These are phyloP conservation scores for Aphanomyces cochlioides DNA, from an alignment of 352 stramenopile species.

Conservation along the genomic window DNA sequence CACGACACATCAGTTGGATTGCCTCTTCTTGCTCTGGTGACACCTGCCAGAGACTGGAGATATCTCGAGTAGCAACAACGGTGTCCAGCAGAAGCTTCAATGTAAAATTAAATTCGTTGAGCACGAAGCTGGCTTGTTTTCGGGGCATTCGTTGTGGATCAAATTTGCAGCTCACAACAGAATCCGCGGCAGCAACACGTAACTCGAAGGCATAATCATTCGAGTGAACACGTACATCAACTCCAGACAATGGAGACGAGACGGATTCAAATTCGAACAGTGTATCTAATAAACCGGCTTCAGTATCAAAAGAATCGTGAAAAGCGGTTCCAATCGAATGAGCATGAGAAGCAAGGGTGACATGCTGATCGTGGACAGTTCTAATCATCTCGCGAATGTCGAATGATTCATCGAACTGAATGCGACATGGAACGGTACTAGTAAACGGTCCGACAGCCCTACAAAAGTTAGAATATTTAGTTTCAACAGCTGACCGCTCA, in stretches of 20 bases:
- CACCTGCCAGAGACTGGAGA: background rate
- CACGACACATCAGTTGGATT: background rate
- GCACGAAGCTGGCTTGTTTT: background rate
- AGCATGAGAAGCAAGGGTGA: too few relatives aligned
- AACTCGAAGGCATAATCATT: too few relatives aligned
- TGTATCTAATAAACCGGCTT: background rate
- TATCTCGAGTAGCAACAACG: background rate
- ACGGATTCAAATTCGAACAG: background rate
- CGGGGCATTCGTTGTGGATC: background rate
- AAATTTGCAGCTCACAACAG: background rate
- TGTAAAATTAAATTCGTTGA: conserved; percentile 2
- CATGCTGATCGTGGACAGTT: too few relatives aligned
- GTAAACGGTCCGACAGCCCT: background rate
- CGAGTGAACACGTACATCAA: too few relatives aligned
- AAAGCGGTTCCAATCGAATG: background rate
- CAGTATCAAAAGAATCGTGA: background rate
- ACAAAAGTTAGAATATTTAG: background rate
- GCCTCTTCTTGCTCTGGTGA: background rate
- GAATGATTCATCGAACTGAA: background rate
- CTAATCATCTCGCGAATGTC: too few relatives aligned
- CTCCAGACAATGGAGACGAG: background rate
- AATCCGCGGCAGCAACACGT: too few relatives aligned
- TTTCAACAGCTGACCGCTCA: background rate
- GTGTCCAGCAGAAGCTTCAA: background rate
- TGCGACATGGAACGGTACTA: background rate